These are phyloP conservation scores for Coffea humblotiana DNA, from an alignment of 305 asterid genomes.

Conservation along the genomic window DNA sequence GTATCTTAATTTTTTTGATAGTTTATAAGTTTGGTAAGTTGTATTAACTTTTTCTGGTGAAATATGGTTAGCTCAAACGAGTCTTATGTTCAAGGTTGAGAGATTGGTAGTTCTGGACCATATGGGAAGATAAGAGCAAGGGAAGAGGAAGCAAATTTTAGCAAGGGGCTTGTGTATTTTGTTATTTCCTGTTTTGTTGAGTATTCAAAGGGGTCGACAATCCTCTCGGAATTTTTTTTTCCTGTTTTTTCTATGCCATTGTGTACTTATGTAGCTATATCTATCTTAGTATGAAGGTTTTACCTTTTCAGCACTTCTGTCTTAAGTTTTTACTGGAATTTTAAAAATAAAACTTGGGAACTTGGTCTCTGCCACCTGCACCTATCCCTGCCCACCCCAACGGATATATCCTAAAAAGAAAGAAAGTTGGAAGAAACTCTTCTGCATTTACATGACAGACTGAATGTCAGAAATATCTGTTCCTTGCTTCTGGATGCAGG, in stretches of 20 bases:
- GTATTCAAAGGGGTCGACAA: background rate
- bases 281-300: background rate
- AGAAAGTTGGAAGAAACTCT: background rate
- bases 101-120: background rate
- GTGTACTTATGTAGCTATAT: background rate
- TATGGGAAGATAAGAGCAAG: background rate
- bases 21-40: background rate
- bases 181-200: background rate
- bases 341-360: background rate
- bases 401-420: background rate
- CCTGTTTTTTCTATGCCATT: background rate
- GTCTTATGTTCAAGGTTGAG: background rate
- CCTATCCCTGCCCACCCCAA: background rate
- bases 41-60: background rate
- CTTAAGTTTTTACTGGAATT: background rate
- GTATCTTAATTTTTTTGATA: background rate
- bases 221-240: background rate
- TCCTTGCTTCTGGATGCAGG: constrained; percentile 61
- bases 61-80: background rate
- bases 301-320: background rate
- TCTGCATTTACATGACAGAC: background rate
- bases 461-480: constrained; percentile 11
- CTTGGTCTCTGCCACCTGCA: background rate
- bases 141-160: background rate
- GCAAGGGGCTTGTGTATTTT: background rate